A percentile compares a stretch with the other conserved stretches of the same genome.
phyloP scores from a whole-genome alignment of 768 basidiomycete genomes.

The Lenzites betulinus region DNA sequence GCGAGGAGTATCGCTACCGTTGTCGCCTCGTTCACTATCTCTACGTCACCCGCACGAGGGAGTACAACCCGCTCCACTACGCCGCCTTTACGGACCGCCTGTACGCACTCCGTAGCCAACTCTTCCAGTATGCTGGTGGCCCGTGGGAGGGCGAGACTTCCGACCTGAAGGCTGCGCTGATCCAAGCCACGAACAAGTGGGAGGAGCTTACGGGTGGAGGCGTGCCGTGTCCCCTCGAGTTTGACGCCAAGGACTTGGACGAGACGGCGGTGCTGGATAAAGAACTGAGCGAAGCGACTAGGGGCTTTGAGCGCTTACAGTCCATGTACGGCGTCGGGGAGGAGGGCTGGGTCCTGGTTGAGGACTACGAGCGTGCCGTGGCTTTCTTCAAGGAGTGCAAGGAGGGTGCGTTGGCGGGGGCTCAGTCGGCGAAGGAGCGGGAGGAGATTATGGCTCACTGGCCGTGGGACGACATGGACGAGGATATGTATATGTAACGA shows the following conservation, averaged over 20 bases:
- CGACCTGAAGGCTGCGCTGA: conserved; percentile 48
- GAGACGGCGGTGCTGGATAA: conserved; percentile 43
- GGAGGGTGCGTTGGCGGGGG: conserved; percentile 36
- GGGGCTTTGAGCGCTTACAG: conserved; percentile 32
- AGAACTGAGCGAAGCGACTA: conserved; percentile 35
- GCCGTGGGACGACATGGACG: conserved; percentile 39
- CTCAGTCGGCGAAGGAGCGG: conserved; percentile 40
- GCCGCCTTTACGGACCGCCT: conserved; percentile 42
- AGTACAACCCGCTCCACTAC: conserved; percentile 48
- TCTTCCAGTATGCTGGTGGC: conserved; percentile 45
- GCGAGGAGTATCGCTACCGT: conserved; percentile 42
- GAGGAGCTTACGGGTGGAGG: conserved; percentile 26
- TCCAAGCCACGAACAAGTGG: conserved; percentile 33
- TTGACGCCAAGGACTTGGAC: conserved; percentile 42
- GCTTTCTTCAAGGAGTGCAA: conserved; percentile 36
- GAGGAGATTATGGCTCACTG: conserved; percentile 43
- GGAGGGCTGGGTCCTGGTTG: conserved; percentile 46
- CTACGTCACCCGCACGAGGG: conserved; percentile 46
- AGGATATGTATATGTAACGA: not conserved
- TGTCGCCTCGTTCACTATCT: conserved; percentile 52
- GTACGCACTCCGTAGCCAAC: conserved; percentile 39
- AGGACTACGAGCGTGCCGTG: conserved; percentile 45
- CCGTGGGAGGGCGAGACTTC: conserved; percentile 55
- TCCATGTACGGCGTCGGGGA: conserved; percentile 35
- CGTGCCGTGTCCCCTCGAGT: conserved; percentile 30